phyloP scores from a whole-genome alignment of 2,329 filamentous ascomycete species.

The Fusarium haematococcum region DNA sequence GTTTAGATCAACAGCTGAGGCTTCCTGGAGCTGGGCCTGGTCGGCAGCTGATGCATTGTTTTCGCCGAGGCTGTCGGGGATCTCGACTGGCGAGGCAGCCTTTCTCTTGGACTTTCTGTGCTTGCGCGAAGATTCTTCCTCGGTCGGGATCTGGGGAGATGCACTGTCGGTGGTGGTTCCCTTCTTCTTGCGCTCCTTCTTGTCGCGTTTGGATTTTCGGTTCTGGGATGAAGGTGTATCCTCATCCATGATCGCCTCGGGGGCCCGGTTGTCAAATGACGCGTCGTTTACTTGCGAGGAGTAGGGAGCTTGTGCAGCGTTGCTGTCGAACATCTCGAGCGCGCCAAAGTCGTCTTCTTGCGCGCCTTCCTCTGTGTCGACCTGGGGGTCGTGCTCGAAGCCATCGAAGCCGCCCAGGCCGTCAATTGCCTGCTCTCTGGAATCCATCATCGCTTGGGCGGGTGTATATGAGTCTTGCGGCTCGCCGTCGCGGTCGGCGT shows the following conservation, averaged over 20 bases:
- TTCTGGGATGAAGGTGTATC: slow-evolving; percentile 31
- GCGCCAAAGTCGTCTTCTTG: slow-evolving; percentile 50
- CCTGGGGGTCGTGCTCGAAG: slow-evolving; percentile 40
- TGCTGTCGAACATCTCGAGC: slow-evolving; percentile 55
- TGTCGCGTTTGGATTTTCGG: slow-evolving; percentile 49
- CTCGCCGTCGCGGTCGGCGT: slow-evolving; percentile 30
- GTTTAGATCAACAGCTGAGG: slow-evolving; percentile 19
- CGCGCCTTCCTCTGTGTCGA: slow-evolving; percentile 34
- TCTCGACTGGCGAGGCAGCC: slow-evolving; percentile 28
- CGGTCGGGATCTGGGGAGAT: slow-evolving; percentile 25
- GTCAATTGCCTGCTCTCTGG: slow-evolving; percentile 39
- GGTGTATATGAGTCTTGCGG: slow-evolving; percentile 24
- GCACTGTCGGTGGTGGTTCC: slow-evolving; percentile 30
- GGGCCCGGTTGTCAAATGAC: slow-evolving; percentile 36
- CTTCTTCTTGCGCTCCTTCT: slow-evolving; percentile 47
- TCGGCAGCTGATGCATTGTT: slow-evolving; percentile 11
- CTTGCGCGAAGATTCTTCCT: slow-evolving; percentile 39
- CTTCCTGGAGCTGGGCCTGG: slow-evolving; percentile 20
- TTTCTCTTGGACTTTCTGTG: slow-evolving; percentile 45
- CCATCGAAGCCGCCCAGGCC: slow-evolving; percentile 42
- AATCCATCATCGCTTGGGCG: slow-evolving; percentile 38
- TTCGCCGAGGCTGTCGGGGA: slow-evolving; percentile 33
- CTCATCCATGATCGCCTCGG: slow-evolving; percentile 48
- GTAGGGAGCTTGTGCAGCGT: slow-evolving; percentile 46
- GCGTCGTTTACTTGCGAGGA: slow-evolving; percentile 43